phyloP scores from a whole-genome alignment of 345 rosid genomes.

The Brassica carinata region DNA sequence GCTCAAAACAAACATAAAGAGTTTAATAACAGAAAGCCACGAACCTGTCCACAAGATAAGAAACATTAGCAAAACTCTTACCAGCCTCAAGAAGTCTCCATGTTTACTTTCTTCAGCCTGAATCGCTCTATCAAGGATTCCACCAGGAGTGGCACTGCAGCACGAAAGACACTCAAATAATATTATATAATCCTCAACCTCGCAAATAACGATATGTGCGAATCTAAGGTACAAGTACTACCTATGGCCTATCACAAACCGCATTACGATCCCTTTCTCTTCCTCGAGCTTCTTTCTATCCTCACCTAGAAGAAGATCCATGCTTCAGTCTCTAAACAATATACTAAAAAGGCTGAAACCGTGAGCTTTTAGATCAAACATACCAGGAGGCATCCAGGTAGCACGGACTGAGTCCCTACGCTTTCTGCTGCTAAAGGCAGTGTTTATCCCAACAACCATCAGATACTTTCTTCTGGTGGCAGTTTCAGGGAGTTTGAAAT shows the following conservation, averaged over 20 bases:
- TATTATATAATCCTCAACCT: background rate
- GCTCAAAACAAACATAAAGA: constrained; percentile 35
- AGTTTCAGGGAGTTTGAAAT: constrained; percentile 51
- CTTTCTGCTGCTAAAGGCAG: constrained; percentile 95
- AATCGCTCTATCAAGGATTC: constrained; percentile 92
- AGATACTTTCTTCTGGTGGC: constrained; percentile 63
- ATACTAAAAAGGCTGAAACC: background rate
- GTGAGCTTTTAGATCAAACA: constrained; percentile 17
- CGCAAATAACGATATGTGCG: background rate
- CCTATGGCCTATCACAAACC: constrained; percentile 99
- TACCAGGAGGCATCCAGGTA: constrained; percentile 99
- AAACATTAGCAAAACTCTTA: constrained; percentile 35
- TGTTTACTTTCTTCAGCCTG: constrained; percentile 94
- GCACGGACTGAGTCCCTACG: constrained; percentile 93
- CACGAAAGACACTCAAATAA: constrained; percentile 9
- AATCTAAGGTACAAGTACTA: constrained; percentile 17
- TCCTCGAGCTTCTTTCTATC: constrained; percentile 88
- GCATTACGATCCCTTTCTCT: constrained; percentile 94
- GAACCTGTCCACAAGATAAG: constrained; percentile 16
- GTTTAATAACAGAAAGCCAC: background rate
- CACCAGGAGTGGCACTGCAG: constrained; percentile 85
- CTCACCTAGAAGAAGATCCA: constrained; percentile 53
- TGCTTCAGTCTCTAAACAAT: constrained; percentile 16
- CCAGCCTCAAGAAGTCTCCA: constrained; percentile 96
- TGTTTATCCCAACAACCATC: constrained; percentile 90